Base-by-base conservation (phyloP, 208 protist species). In the Borovskyia barvae region DNA sequence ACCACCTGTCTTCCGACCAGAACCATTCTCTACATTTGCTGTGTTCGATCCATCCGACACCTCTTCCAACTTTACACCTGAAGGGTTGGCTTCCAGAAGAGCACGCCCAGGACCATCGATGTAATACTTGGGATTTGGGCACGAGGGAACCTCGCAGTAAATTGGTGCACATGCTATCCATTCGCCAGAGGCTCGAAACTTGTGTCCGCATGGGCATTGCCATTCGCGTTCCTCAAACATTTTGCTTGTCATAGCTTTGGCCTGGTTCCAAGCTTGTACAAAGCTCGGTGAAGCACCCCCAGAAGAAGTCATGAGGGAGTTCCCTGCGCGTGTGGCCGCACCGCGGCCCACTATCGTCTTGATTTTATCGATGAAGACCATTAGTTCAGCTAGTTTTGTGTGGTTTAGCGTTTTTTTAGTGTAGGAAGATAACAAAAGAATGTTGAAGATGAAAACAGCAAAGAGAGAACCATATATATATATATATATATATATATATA, bases 171-270 rank as follows among this genome's bases (percentile, higher is more conserved):
- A 89, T 2, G 85, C 85, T 22, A 91, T 66, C 87, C 90, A 96
- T 40, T 93, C 87, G 17, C 86, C 90, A 15, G 75, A 54, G 15
- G 85, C 86, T 29, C 82, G 81, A 66, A 96, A 96, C 37, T 82
- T 86, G 55, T 96, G 90, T 0, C 90, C 90, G 68, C 90, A 96
- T 3, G 84, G 87, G 40, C 90, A 96, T 68, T 96, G 83, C 90
- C 90, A 96, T 52, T 95, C 85, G 0, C 75, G 72, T 57, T 95
- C 85, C 12, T 77, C 82, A 45, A 92, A 90, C 14, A 92, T 50
- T 26, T 80, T 89, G 41, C 55, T 84, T 15, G 75, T 78, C 46
- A 86, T 67, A n/a, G 75, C 57, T 49, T 83, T 74, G 25, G 82
- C 79, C 30, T 91, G 70, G 33, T 63, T 75, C 33, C 86, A 66